Conservation (phyloP, 2,329 filamentous ascomycete species). For the Beauveria medogensis region DNA sequence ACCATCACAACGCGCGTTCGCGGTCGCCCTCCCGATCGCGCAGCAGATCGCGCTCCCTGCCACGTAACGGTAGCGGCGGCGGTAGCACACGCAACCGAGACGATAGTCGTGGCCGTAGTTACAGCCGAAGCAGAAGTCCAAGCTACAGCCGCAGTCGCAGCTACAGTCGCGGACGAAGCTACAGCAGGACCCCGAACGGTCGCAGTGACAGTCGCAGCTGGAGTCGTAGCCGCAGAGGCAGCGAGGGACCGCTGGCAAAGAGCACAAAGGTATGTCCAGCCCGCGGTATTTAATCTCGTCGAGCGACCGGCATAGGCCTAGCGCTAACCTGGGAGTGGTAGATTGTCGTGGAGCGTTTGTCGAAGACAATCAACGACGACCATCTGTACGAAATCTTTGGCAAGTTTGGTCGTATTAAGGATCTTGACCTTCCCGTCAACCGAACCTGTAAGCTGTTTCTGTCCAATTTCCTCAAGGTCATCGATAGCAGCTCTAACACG, state of each 20-base stretch:
- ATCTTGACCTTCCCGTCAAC: slow-evolving; percentile 86
- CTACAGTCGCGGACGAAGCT: slow-evolving; percentile 20
- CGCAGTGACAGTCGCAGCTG: slow-evolving; percentile 21
- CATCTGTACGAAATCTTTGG: slow-evolving; percentile 92
- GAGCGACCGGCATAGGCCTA: not conserved
- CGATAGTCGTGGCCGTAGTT: slow-evolving; percentile 19
- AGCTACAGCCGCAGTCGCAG: slow-evolving; percentile 17
- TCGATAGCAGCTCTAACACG: slow-evolving; percentile 25
- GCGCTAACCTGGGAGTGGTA: not conserved
- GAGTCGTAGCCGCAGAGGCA: slow-evolving; percentile 24
- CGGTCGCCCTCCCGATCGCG: slow-evolving; percentile 22
- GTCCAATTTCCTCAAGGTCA: not conserved
- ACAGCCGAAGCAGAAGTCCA: slow-evolving; percentile 18
- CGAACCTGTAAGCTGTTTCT: slow-evolving; percentile 57
- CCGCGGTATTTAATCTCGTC: not conserved
- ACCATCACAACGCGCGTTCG: slow-evolving; percentile 6
- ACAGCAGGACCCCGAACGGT: slow-evolving; percentile 21
- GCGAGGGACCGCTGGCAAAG: slow-evolving; percentile 28
- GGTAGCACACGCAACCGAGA: not conserved
- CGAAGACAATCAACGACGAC: slow-evolving; percentile 84
- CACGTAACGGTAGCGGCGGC: not conserved
- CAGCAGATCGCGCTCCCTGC: slow-evolving; percentile 1
- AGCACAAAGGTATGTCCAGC: slow-evolving; percentile 44
- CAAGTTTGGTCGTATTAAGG: slow-evolving; percentile 74
- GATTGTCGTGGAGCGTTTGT: slow-evolving; percentile 94